Conservation (phyloP, 176 grass and related monocot species). For the Lolium perenne region DNA sequence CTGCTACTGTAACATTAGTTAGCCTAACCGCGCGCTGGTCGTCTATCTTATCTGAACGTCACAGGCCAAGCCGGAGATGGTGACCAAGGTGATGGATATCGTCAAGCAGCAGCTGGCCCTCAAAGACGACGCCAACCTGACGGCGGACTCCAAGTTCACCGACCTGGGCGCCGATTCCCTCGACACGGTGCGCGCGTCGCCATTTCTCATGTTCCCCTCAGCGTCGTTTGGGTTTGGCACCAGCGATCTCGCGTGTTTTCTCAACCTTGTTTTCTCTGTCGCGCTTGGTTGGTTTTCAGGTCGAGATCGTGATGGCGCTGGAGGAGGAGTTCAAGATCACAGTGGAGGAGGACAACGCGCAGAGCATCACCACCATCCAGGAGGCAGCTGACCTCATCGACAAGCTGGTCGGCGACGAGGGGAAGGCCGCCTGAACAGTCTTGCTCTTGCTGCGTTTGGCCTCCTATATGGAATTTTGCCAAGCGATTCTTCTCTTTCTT, state of each 20-base stretch:
- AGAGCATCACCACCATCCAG: conserved; percentile 84
- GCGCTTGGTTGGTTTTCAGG: conserved; percentile 35
- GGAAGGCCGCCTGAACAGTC: background rate
- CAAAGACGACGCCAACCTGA: conserved; percentile 48
- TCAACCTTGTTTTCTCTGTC: background rate
- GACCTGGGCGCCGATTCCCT: conserved; percentile 79
- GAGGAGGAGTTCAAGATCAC: conserved; percentile 82
- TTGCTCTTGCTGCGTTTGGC: background rate
- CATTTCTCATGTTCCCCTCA: too few species aligned
- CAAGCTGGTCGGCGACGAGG: conserved; percentile 48
- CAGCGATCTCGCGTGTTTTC: background rate
- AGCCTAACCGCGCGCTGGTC: background rate
- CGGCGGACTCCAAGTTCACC: conserved; percentile 66
- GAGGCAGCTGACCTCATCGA: conserved; percentile 86
- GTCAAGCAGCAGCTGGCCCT: conserved; percentile 83
- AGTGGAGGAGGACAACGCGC: conserved; percentile 79
- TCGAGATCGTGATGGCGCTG: conserved; percentile 90
- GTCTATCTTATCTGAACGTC: too few species aligned
- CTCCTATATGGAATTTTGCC: background rate
- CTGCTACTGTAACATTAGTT: background rate
- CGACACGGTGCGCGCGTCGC: conserved; percentile 60
- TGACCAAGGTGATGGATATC: conserved; percentile 74
- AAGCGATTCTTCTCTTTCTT: background rate
- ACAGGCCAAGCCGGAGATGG: conserved; percentile 77
- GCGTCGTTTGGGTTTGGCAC: background rate